Evolutionary conservation across 1,284 basidiomycete species (phyloP).

Genomic region (Ceratobasidium papillatum): DNA sequence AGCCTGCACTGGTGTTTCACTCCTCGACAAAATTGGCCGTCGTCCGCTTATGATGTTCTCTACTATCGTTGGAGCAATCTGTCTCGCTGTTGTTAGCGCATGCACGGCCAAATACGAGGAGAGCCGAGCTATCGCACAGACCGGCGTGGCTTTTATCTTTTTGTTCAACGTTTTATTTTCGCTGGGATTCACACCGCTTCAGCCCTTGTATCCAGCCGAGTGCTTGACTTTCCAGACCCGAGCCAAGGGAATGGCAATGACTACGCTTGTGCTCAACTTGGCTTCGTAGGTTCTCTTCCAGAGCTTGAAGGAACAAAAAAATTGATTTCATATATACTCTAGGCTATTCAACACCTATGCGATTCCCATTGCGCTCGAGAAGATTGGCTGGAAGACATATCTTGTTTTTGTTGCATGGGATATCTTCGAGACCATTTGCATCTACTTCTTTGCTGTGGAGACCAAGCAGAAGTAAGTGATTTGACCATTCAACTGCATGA

Average conservation of each 20-base stretch:
- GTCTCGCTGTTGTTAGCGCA: conserved; percentile 28
- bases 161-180: conserved; percentile 45
- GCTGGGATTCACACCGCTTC: conserved; percentile 51
- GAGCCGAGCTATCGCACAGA: conserved; percentile 18
- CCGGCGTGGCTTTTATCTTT: conserved; percentile 21
- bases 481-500: background rate
- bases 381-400: conserved; percentile 47
- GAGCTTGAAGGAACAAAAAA: background rate
- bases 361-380: conserved; percentile 45
- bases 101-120: conserved; percentile 28
- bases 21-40: conserved; percentile 28
- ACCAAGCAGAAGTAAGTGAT: conserved; percentile 21
- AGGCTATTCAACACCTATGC: conserved; percentile 46
- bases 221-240: conserved; percentile 49
- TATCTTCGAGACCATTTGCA: conserved; percentile 41
- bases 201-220: conserved; percentile 50
- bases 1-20: conserved; percentile 29
- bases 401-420: conserved; percentile 46
- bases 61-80: conserved; percentile 28
- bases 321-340: too few species aligned
- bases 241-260: conserved; percentile 50
- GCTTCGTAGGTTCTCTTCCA: conserved; percentile 19
- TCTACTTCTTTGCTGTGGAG: conserved; percentile 44
- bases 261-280: conserved; percentile 39
- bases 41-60: conserved; percentile 31